Percentiles rank a stretch among this genome's conserved stretches.
These are phyloP conservation scores for Tetradesmus obliquus DNA, from an alignment of 139 green algal genomes.

Conservation along the genomic window DNA sequence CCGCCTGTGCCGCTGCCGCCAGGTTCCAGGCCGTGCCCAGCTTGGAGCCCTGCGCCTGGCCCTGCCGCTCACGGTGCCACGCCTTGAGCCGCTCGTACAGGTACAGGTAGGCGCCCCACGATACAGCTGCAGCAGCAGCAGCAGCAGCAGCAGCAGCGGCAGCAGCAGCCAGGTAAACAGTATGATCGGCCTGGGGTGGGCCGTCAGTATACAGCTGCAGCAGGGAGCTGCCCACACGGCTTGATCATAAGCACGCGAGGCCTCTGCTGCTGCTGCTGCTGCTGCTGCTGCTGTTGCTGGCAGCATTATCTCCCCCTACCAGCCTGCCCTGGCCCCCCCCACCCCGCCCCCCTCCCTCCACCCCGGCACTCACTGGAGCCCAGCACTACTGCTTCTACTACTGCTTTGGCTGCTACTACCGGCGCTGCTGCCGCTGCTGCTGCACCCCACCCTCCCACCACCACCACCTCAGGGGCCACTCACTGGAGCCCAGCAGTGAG, in stretches of 20 bases:
- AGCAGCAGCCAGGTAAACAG: background rate
- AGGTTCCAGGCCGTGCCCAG: conserved; percentile 74
- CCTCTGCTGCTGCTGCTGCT: background rate
- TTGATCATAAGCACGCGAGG: background rate
- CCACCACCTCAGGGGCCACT: background rate
- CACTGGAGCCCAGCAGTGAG: conserved; percentile 76
- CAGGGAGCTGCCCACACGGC: background rate
- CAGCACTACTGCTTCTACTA: background rate
- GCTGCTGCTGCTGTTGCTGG: no score
- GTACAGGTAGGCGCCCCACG: conserved; percentile 90
- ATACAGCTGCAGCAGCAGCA: conserved; percentile 59
- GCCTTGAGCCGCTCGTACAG: conserved; percentile 85
- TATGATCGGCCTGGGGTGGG: background rate
- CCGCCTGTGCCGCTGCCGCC: conserved; percentile 82
- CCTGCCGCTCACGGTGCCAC: conserved; percentile 40
- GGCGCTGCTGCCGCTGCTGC: no score
- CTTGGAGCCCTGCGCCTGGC: conserved; percentile 17
- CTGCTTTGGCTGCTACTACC: no score
- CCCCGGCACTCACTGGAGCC: background rate
- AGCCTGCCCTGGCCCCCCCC: no score
- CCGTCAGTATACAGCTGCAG: background rate
- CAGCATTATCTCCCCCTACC: no score
- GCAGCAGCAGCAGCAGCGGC: background rate
- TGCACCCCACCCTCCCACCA: no score
- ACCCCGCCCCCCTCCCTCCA: background rate